Percentiles rank a stretch among this genome's conserved stretches.
phyloP scores from a whole-genome alignment of 768 basidiomycete species.

The Cyclocybe aegerita region DNA sequence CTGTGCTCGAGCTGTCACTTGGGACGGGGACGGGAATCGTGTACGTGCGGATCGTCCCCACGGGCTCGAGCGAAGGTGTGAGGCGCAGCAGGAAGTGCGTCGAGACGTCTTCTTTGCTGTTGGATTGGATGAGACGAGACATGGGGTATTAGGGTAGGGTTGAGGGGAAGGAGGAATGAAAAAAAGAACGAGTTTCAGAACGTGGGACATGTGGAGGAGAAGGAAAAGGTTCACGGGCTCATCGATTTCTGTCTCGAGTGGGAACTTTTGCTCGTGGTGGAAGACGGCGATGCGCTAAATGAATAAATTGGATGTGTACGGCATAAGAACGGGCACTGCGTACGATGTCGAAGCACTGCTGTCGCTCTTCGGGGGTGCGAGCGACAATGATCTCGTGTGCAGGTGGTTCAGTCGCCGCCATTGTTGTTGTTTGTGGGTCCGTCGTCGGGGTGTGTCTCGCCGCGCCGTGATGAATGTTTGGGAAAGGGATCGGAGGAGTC shows the following conservation, averaged over 20 bases:
- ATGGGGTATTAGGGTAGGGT: conserved; percentile 5
- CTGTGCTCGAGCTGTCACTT: too few species aligned
- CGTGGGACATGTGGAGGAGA: conserved; percentile 4
- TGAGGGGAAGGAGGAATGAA: conserved; percentile 8
- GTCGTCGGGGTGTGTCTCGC: not conserved
- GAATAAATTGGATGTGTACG: not conserved
- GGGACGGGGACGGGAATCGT: conserved; percentile 24
- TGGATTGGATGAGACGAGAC: conserved; percentile 2
- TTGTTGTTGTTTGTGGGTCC: conserved; percentile 6
- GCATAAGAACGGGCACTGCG: not conserved
- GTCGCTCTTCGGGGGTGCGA: conserved; percentile 45
- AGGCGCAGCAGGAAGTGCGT: conserved; percentile 75
- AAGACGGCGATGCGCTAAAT: conserved; percentile 54
- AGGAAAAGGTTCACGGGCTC: conserved; percentile 41
- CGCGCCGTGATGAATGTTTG: conserved; percentile 3
- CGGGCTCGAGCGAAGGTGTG: conserved; percentile 54
- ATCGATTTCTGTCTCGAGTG: conserved; percentile 75
- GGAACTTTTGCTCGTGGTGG: conserved; percentile 66
- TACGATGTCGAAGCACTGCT: conserved; percentile 68
- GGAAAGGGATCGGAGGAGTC: not conserved
- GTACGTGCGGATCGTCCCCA: conserved; percentile 68
- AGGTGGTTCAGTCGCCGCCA: conserved; percentile 3
- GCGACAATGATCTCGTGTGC: conserved; percentile 58
- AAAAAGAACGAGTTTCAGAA: not conserved
- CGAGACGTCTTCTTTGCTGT: conserved; percentile 60